These are phyloP conservation scores for Scytalidium lignicola DNA, from an alignment of 2,329 filamentous ascomycete genomes.

Conservation along the genomic window DNA sequence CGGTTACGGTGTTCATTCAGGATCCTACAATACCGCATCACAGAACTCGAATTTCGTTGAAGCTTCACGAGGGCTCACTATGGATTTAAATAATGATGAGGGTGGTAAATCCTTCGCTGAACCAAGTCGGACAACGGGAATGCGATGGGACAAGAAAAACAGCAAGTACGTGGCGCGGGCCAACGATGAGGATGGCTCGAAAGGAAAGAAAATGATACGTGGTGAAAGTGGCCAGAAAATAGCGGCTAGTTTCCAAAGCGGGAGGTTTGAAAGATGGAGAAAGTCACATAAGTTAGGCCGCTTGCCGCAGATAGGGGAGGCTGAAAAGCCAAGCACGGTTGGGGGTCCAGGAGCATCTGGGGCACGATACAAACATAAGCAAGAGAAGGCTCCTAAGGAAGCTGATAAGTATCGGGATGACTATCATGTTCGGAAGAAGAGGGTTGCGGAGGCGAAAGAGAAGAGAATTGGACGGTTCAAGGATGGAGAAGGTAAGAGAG, in stretches of 20 bases:
- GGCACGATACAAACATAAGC: conserved; percentile 76
- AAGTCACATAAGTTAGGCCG: conserved; percentile 76
- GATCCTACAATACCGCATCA: conserved; percentile 47
- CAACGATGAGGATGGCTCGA: conserved; percentile 93
- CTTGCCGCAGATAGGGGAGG: conserved; percentile 77
- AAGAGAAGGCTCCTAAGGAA: conserved; percentile 83
- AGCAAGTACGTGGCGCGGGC: conserved; percentile 89
- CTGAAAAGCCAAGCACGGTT: conserved; percentile 48
- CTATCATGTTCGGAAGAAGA: conserved; percentile 85
- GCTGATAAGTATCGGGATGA: conserved; percentile 91
- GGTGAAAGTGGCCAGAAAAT: conserved; percentile 96
- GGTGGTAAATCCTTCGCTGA: conserved; percentile 72
- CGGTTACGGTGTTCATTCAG: conserved; percentile 88
- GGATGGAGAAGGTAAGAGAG: conserved; percentile 67
- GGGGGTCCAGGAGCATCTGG: conserved; percentile 34
- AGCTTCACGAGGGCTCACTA: conserved; percentile 78
- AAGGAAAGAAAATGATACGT: conserved; percentile 65
- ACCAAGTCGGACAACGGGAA: conserved; percentile 62
- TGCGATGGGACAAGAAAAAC: conserved; percentile 96
- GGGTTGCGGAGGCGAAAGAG: conserved; percentile 80
- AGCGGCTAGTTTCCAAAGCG: conserved; percentile 85
- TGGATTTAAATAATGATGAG: conserved; percentile 93
- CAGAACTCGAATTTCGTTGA: conserved; percentile 71
- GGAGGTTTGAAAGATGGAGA: conserved; percentile 90
- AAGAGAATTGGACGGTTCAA: conserved; percentile 71